Evolutionary conservation across 352 stramenopile genomes (phyloP), one percentile per base, ranked within the genome.

Genomic region (Phytophthora sojae): DNA sequence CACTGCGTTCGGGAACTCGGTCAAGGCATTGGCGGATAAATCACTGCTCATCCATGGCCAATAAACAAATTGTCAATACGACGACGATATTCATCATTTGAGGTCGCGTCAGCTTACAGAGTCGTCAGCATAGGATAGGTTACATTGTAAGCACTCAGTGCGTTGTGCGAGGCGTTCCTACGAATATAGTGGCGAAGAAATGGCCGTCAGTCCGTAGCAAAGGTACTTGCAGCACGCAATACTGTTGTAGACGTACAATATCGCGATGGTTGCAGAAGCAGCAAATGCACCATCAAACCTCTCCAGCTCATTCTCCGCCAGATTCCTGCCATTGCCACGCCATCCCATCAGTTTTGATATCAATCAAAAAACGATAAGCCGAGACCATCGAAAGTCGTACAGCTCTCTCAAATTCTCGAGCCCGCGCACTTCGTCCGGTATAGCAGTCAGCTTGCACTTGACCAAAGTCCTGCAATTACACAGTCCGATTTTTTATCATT

Each of bases 131-230:
- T 29, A 12, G 84, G 75, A 9, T 89, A 57, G 4, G 71, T 63
- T 25, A 77, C 42, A 57, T 79, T 80, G 64, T 81, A 92, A 35
- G 25, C 62, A 4, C 64, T 60, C 21, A 92, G 44, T 7, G 21
- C 45, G 44, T 92, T 92, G 69, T 83, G 64, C 6, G 82, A 86
- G 17, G 79, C 47, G 47, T 92, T 92, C 23, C 83, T 91, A 68
- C 7, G n/a, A 49, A 0, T 17, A 49, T 21, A 21, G 4, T 44
- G 12, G 35, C 21, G 6, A 49, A 23, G 4, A 49, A 23, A 8
- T 8, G 6, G 3, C 42, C 0, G 42, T 23, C 14, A 49, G 17
- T 49, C 42, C 7, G 42, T 0, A 5, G 6, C 39, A 19, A 14
- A 19, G 15, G 4, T 44, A 17, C 14, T 44, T 3, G 37, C 32